Evolutionary conservation across 2,329 filamentous ascomycete species (phyloP).

Genomic region (Alternaria panax): DNA sequence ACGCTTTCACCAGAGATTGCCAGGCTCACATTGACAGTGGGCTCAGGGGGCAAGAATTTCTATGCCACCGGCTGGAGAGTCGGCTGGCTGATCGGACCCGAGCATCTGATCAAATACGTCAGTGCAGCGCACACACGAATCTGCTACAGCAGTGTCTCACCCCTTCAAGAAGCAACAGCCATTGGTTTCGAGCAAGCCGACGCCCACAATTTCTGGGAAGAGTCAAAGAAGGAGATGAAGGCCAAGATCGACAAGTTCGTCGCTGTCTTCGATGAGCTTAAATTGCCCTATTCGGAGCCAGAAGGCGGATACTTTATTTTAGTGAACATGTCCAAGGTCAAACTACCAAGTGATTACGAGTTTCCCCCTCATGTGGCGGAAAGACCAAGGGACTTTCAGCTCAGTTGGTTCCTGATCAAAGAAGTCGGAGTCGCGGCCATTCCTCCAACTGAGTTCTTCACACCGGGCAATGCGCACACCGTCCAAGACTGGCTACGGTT

Average conservation of each 20-base stretch:
- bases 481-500: constrained; percentile 95
- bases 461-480: constrained; percentile 79
- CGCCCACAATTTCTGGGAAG: constrained; percentile 83
- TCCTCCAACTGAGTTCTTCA: constrained; percentile 97
- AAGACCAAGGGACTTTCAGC: constrained; percentile 90
- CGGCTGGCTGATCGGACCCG: constrained; percentile 90
- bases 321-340: constrained; percentile 89
- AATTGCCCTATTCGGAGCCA: constrained; percentile 77
- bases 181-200: constrained; percentile 95
- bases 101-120: constrained; percentile 89
- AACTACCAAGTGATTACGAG: constrained; percentile 80
- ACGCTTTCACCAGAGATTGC: constrained; percentile 91
- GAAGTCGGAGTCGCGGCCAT: constrained; percentile 96
- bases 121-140: constrained; percentile 93
- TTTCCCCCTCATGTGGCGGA: constrained; percentile 89
- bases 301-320: constrained; percentile 98
- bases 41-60: constrained; percentile 97
- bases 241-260: constrained; percentile 88
- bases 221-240: constrained; percentile 86
- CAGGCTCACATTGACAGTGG: constrained; percentile 87
- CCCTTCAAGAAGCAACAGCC: constrained; percentile 91
- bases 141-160: constrained; percentile 92
- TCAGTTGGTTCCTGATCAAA: constrained; percentile 96
- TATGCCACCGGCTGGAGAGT: constrained; percentile 98
- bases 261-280: constrained; percentile 61